A percentile compares a stretch with the other conserved stretches of the same genome.
Conservation (phyloP, 2,329 filamentous ascomycete species). For the Ophiostoma ips region DNA sequence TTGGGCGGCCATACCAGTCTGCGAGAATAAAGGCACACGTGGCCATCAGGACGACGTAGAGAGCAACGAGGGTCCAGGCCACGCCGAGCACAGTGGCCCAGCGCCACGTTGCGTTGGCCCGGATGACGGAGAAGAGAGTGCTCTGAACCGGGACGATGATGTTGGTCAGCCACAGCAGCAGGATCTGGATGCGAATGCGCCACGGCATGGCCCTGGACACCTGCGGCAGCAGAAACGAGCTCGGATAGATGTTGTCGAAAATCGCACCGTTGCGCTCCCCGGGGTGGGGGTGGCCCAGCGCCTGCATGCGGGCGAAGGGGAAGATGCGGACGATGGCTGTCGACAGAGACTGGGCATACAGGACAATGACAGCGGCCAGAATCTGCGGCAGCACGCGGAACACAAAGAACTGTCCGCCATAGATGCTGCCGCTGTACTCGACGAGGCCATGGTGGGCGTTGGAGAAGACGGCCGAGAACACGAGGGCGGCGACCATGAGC, state of each 20-base stretch:
- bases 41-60: constrained; percentile 56
- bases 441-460: constrained; percentile 48
- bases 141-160: constrained; percentile 74
- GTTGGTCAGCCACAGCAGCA: constrained; percentile 63
- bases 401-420: constrained; percentile 65
- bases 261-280: constrained; percentile 48
- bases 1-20: constrained; percentile 52
- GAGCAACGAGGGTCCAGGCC: constrained; percentile 60
- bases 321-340: constrained; percentile 60
- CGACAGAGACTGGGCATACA: constrained; percentile 67
- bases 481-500: constrained; percentile 56
- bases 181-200: constrained; percentile 49
- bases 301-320: constrained; percentile 67
- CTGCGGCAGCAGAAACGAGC: constrained; percentile 49
- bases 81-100: constrained; percentile 71
- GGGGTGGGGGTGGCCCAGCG: constrained; percentile 31
- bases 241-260: constrained; percentile 55
- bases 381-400: constrained; percentile 77
- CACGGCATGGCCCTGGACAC: constrained; percentile 43
- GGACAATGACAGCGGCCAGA: constrained; percentile 52
- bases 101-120: constrained; percentile 45
- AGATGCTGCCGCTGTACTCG: constrained; percentile 50
- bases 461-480: constrained; percentile 61
- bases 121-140: constrained; percentile 54
- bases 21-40: constrained; percentile 44